These are phyloP conservation scores for Talaromyces sp. DNA, from an alignment of 2,329 filamentous ascomycete genomes.

Conservation along the genomic window DNA sequence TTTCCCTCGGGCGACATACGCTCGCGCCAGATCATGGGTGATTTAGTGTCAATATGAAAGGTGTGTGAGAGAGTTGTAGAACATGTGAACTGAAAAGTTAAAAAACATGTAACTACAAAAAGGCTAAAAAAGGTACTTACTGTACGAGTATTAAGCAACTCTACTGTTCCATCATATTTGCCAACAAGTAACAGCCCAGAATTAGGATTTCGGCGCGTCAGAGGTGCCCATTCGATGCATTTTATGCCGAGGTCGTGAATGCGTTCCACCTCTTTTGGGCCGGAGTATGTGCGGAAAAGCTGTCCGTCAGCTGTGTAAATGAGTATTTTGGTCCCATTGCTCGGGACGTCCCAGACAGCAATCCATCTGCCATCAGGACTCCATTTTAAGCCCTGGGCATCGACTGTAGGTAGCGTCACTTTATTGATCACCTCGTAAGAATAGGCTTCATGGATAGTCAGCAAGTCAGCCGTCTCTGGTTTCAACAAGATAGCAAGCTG, in stretches of 20 bases:
- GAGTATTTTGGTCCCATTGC: conserved; percentile 45
- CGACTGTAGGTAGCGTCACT: conserved; percentile 43
- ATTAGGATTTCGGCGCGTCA: conserved; percentile 13
- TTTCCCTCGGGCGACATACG: conserved; percentile 20
- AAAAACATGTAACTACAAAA: background rate
- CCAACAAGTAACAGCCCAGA: conserved; percentile 45
- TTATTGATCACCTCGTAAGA: conserved; percentile 30
- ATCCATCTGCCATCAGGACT: conserved; percentile 57
- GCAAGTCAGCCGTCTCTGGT: conserved; percentile 30
- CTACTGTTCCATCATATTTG: conserved; percentile 46
- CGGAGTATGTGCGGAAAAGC: conserved; percentile 49
- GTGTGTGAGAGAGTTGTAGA: conserved; percentile 30
- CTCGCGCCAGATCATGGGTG: conserved; percentile 32
- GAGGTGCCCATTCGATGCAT: conserved; percentile 49
- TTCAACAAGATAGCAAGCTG: conserved; percentile 37
- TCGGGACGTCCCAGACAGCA: conserved; percentile 51
- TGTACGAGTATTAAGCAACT: conserved; percentile 41
- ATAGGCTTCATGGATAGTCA: conserved; percentile 33
- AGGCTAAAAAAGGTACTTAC: conserved; percentile 21
- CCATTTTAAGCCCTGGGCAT: conserved; percentile 56
- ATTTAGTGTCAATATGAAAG: conserved; percentile 23
- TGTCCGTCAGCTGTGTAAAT: conserved; percentile 58
- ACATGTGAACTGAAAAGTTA: conserved; percentile 25
- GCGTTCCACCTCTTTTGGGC: conserved; percentile 28
- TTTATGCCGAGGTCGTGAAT: conserved; percentile 46